Percentiles rank a stretch among this genome's conserved stretches.
Evolutionary conservation across 768 basidiomycete genomes (phyloP).

Genomic region (Rhodotorula kratochvilovae): DNA sequence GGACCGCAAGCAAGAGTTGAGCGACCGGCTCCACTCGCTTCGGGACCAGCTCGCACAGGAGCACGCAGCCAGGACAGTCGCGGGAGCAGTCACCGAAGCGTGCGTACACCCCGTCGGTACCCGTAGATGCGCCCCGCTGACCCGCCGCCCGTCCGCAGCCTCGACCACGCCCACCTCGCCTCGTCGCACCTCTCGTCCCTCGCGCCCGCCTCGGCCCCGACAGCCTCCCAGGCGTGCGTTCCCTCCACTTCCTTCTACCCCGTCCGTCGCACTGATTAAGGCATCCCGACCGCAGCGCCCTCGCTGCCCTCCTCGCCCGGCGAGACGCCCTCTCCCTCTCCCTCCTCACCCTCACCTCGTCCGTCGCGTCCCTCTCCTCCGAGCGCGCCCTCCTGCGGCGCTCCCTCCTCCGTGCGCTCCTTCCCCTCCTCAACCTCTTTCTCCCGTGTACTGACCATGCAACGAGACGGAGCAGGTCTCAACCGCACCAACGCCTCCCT

Average conservation of each 20-base stretch:
- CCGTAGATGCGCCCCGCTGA: no score
- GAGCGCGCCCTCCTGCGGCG: not conserved
- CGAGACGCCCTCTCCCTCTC: constrained; percentile 16
- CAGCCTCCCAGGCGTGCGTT: constrained; percentile 28
- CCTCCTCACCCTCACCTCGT: not conserved
- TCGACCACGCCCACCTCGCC: constrained; percentile 10
- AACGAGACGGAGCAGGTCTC: no score
- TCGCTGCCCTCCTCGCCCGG: not conserved
- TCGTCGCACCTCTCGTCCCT: not conserved
- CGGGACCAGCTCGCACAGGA: not conserved
- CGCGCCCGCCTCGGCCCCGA: constrained; percentile 35
- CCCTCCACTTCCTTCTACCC: not conserved
- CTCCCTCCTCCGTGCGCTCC: not conserved
- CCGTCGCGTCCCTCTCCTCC: rapidly evolving
- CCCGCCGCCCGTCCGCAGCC: not conserved
- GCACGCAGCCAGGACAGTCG: not conserved
- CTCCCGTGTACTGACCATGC: no score
- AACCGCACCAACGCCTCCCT: not conserved
- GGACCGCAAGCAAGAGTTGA: not conserved
- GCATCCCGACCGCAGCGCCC: constrained; percentile 52
- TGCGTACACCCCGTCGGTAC: not conserved
- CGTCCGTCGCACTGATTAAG: constrained; percentile 43
- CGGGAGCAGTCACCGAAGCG: not conserved
- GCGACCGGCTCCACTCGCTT: not conserved
- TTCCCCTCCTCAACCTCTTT: no score